Percentiles rank a stretch among this genome's conserved stretches.
Conservation (phyloP, 768 basidiomycete species). For the Pholiota microspora region DNA sequence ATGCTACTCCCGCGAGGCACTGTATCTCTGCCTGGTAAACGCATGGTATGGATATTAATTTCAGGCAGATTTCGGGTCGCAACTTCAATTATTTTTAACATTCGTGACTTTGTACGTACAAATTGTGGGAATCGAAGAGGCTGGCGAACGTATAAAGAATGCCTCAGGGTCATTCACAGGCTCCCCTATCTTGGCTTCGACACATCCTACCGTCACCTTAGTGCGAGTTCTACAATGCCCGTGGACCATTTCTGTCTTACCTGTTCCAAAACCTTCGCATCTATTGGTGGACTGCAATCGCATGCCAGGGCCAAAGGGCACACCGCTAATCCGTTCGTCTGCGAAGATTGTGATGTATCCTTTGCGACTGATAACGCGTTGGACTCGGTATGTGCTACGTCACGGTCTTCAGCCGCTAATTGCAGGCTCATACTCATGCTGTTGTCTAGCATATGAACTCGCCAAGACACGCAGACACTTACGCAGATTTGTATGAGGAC, state of each 20-base stretch:
- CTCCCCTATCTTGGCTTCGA: too few relatives aligned
- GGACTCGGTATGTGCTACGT: constrained; percentile 2
- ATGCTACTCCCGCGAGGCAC: too few relatives aligned
- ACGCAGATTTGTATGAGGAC: not conserved
- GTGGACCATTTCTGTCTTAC: constrained; percentile 7
- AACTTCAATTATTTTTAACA: too few relatives aligned
- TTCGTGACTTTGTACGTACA: too few relatives aligned
- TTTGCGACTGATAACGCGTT: constrained; percentile 5
- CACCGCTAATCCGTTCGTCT: constrained; percentile 4
- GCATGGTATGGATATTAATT: too few relatives aligned
- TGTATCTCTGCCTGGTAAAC: too few relatives aligned
- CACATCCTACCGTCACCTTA: not conserved
- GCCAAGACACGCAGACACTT: not conserved
- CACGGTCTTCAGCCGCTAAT: not conserved
- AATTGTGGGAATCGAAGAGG: too few relatives aligned
- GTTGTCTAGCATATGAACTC: constrained; percentile 14
- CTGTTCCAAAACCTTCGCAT: constrained; percentile 9
- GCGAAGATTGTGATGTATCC: constrained; percentile 4
- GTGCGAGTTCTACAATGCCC: constrained; percentile 1
- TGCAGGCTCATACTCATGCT: too few relatives aligned
- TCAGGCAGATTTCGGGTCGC: too few relatives aligned
- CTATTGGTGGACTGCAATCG: not conserved
- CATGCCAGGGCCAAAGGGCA: constrained; percentile 10
- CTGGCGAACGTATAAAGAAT: too few relatives aligned
- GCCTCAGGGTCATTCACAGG: too few relatives aligned